Base-by-base conservation (phyloP, 192 early-diverging fungal genomes). In the Jimgerdemannia flammicorona region DNA sequence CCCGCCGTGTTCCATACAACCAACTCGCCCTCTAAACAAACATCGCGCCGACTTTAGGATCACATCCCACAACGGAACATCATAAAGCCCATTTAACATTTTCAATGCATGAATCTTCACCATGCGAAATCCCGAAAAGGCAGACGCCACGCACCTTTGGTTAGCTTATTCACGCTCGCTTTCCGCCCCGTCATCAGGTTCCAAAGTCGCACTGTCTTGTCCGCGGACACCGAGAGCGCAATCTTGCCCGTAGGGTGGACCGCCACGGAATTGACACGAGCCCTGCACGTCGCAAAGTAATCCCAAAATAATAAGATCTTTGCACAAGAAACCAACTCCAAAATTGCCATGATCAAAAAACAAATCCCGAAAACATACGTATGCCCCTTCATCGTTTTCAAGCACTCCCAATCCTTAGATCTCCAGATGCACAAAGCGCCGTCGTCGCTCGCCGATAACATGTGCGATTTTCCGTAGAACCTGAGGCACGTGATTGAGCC, bases 241-340 rank as follows among this genome's bases (percentile, higher is more conserved):
- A 99, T 88, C 75, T 95, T 97, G 18, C 98, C 98, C 8, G 92
- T 87, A n/a, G 97, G 97, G 84, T 99, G 98, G 44, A 98, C 88
- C 3, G 93, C 95, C 42, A 99, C 85, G 44, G 87, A 90, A 80
- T 90, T 90, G 18, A 99, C 86, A 29, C 87, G 83, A 9, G 88
- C 90, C 68, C 90, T 91, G 78, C 83, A n/a, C 65, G 18, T 41
- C 74, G n/a, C n/a, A 11, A 43, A 43, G 67, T 43, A 70, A 4
- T 43, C 4, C 20, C 11, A 44, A 69, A 66, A 71, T 73, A 40
- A 14, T 49, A 29, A 9, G 29, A 3, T 14, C n/a, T 54, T 8
- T 40, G 3, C 64, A 20, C 17, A 19, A 40, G 8, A 11, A 20
- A 43, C 65, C 42, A 11, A 1, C 20, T 3, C 20, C 72, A 73